Evolutionary conservation across 2,329 filamentous ascomycete genomes (phyloP), one percentile per base, ranked within the genome.

Genomic region (Botryosphaeria dothidea): DNA sequence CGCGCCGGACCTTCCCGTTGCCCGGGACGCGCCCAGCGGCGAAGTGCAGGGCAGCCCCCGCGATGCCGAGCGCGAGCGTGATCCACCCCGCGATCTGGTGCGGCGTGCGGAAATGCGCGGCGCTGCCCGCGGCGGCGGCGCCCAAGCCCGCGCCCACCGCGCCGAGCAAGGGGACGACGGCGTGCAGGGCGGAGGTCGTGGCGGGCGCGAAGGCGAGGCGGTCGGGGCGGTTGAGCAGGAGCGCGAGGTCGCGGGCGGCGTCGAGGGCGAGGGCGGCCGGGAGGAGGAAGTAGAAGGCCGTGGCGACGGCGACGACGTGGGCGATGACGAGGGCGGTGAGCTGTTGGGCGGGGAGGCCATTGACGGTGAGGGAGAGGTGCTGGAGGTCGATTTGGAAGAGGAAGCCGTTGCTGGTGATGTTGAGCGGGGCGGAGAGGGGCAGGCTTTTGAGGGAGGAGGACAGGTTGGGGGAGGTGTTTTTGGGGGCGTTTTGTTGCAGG

Each of bases 281-380:
- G 1, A 62, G 58, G 11, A 62, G 13, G 31, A 62, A 49, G 58
- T 62, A 62, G 45, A 62, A 38, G 31, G 58, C 58, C 2, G 46
- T 13, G 13, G 58, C 45, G 45, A 62, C 58, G 58, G 34, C 31
- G 45, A 43, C 2, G 29, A 62, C 58, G 45, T 62, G 58, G 13
- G 45, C 48, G n/a, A 27, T 36, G 21, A 62, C 9, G 7, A 62
- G 19, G 4, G 19, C 25, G 19, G 58, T 36, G 4, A 62, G 25
- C 1, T 31, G 38, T 17, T n/a, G 1, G 27, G 31, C 17, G n/a
- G 31, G 15, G 21, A 62, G 34, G 45, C 31, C 45, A 36, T 62
- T 49, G 45, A 51, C 45, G 31, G 11, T 19, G 45, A 48, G 29
- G 15, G 34, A 17, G 45, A 45, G 31, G 23, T 49, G 21, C 13